Evolutionary conservation across 164 flowering plant genomes (phyloP).

Genomic region (Piper betle): DNA sequence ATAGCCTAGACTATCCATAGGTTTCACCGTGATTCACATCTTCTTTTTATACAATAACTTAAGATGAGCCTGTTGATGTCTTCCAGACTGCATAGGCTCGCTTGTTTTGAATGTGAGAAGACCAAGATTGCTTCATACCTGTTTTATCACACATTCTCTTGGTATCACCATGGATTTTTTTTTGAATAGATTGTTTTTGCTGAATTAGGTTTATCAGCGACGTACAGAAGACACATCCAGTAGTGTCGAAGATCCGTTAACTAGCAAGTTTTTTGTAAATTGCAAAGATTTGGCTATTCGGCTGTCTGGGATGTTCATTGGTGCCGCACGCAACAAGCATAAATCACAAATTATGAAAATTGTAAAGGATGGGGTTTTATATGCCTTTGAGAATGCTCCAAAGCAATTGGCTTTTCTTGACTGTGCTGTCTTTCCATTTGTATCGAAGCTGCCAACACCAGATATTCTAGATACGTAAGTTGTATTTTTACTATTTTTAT

Average conservation of each 20-base stretch:
- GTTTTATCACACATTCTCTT: not conserved
- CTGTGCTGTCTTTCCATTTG: conserved; percentile 61
- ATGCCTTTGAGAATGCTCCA: conserved; percentile 76
- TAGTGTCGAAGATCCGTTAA: conserved; percentile 31
- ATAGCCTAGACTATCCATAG: not conserved
- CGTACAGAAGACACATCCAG: conserved; percentile 26
- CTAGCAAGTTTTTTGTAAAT: conserved; percentile 38
- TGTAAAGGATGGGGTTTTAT: conserved; percentile 60
- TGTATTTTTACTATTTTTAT: not conserved
- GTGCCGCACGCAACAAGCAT: conserved; percentile 80
- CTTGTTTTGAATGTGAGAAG: not conserved
- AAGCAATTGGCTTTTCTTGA: conserved; percentile 70
- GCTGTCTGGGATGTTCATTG: conserved; percentile 61
- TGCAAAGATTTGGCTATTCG: conserved; percentile 73
- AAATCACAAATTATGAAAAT: conserved; percentile 57
- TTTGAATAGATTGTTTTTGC: not conserved
- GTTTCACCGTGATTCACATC: no score
- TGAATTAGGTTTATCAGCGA: conserved; percentile 51
- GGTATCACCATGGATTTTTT: not conserved
- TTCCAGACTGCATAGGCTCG: not conserved
- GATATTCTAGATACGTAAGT: conserved; percentile 77
- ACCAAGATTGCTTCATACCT: not conserved
- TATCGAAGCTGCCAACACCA: conserved; percentile 60
- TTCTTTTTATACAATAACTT: no score
- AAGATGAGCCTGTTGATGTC: not conserved